phyloP scores from a whole-genome alignment of 805 yeast species.

The Saturnispora dispora region DNA sequence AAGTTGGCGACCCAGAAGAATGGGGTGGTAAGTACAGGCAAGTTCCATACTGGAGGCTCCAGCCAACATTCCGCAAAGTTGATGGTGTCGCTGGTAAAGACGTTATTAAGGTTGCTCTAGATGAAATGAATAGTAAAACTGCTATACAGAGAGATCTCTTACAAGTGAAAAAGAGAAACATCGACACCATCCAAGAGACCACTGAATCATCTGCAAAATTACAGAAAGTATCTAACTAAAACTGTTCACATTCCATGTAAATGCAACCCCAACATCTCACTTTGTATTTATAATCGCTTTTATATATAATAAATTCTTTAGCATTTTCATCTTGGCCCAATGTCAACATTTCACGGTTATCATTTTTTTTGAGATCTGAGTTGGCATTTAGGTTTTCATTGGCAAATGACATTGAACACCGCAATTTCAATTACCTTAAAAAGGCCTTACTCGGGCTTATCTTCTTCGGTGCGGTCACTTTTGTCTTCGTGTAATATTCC shows the following conservation, averaged over 20 bases:
- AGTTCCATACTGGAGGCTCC: slow-evolving; percentile 94
- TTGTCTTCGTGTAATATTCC: slow-evolving; percentile 17
- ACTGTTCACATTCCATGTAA: neutral
- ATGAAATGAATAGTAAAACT: slow-evolving; percentile 8
- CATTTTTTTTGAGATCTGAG: neutral
- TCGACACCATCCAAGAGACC: neutral
- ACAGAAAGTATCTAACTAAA: neutral
- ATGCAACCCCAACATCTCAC: neutral
- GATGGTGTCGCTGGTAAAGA: slow-evolving; percentile 59
- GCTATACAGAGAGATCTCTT: slow-evolving; percentile 12
- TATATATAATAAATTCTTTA: neutral
- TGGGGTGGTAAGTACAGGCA: slow-evolving; percentile 81
- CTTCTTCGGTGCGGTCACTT: slow-evolving; percentile 17
- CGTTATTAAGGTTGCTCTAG: slow-evolving; percentile 17
- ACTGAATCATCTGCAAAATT: neutral
- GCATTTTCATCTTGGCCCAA: neutral
- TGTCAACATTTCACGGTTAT: neutral
- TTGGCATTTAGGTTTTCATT: neutral
- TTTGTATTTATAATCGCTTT: neutral
- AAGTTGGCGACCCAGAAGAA: slow-evolving; percentile 41
- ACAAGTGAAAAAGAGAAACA: slow-evolving; percentile 10
- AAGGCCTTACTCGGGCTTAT: neutral
- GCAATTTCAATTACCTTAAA: neutral
- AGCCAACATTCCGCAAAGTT: slow-evolving; percentile 87
- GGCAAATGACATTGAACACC: neutral